Evolutionary conservation across 2,329 filamentous ascomycete genomes (phyloP), one percentile per base, ranked within the genome.

Genomic region (Fusarium napiforme): DNA sequence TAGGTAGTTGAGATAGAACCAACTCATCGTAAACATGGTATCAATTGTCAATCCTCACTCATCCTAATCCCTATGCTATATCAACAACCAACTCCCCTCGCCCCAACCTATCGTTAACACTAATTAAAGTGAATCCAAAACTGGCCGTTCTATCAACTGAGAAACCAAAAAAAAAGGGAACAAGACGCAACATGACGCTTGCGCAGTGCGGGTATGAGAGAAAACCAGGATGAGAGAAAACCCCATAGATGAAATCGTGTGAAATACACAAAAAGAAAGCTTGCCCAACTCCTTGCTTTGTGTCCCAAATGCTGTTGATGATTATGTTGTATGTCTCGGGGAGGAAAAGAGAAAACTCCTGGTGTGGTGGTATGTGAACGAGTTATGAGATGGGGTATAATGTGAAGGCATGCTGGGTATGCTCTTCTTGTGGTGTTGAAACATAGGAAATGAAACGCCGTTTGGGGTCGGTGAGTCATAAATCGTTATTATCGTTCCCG

Each of bases 271-370:
- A 58, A 67, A 58, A 69, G 69, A 75, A 46, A 50, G 43, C 50
- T 61, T 61, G 72, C 71, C 74, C 67, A 78, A 78, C 76, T 78
- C 76, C 76, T 60, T 76, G 73, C 73, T 77, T 75, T 75, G 60
- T 65, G 60, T 65, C 57, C 71, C 67, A 75, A 55, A 78, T 73
- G 73, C 69, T 72, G 49, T 72, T 67, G 58, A 71, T 60, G 32
- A 77, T 57, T 59, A 72, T 53, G 45, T 46, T 73, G 43, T 55
- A 50, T 60, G 50, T 67, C 52, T 55, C 55, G 57, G 42, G 49
- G 49, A 56, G 62, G 39, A 45, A 55, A 55, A 39, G 39, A 23
- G 36, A 61, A 69, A 59, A 28, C 39, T 49, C 56, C 46, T 30
- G 26, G 52, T 26, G 42, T 50, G 30, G 21, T 56, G 45, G 23